Conservation (phyloP, 768 basidiomycete genomes). For the Hericium erinaceus region DNA sequence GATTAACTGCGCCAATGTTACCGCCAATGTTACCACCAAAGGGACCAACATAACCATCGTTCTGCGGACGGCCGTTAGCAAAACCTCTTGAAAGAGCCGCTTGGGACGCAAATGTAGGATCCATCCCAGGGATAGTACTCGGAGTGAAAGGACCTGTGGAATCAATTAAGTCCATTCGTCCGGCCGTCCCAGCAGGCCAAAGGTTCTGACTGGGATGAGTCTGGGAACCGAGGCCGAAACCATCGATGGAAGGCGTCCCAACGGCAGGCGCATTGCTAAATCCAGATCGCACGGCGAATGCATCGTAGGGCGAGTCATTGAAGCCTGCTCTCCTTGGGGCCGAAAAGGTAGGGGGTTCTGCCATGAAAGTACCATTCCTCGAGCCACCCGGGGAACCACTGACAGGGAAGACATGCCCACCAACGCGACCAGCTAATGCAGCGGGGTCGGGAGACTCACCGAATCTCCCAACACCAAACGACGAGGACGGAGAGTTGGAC, state of each 20-base stretch:
- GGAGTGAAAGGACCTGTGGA: conserved; percentile 6
- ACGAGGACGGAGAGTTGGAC: conserved; percentile 67
- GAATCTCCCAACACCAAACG: conserved; percentile 55
- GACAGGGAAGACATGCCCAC: conserved; percentile 20
- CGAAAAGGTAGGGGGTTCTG: not conserved
- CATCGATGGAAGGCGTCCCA: not conserved
- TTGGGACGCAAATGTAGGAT: conserved; percentile 5
- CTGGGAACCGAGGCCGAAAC: not conserved
- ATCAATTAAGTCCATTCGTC: conserved; percentile 7
- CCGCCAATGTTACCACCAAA: conserved; percentile 3
- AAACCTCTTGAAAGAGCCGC: conserved; percentile 5
- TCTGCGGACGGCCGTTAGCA: not conserved
- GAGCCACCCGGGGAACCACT: conserved; percentile 5
- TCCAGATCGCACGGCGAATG: conserved; percentile 5
- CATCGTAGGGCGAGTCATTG: conserved; percentile 9
- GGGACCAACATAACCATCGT: conserved; percentile 6
- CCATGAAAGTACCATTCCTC: conserved; percentile 7
- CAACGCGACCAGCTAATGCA: conserved; percentile 40
- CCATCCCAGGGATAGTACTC: conserved; percentile 3
- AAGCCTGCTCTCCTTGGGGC: conserved; percentile 7
- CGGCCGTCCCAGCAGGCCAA: not conserved
- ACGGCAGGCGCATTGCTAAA: not conserved
- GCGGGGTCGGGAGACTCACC: conserved; percentile 65
- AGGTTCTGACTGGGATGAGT: not conserved
- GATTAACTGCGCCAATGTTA: conserved; percentile 2